Evolutionary conservation across 2,329 filamentous ascomycete genomes (phyloP).

Genomic region (Fusarium xyrophilum): DNA sequence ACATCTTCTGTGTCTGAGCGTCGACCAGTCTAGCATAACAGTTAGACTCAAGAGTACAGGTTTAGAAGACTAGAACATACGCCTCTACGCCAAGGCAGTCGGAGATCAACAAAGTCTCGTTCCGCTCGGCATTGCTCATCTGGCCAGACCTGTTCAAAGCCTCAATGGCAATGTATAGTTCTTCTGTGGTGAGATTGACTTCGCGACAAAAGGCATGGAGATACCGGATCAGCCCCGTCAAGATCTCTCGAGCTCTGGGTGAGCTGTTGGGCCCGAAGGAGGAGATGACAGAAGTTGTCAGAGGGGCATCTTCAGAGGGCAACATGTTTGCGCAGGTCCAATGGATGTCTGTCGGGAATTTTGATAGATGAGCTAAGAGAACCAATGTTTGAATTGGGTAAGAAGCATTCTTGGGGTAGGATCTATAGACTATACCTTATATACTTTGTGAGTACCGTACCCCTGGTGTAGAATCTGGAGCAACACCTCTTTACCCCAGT

Average conservation of each 20-base stretch:
- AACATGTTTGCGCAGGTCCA: not conserved
- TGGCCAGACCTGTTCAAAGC: not conserved
- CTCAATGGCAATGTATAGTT: not conserved
- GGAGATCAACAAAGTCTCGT: not conserved
- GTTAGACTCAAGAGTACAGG: not conserved
- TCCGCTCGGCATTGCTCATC: not conserved
- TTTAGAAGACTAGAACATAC: not conserved
- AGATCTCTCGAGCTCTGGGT: not conserved
- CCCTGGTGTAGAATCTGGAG: not conserved
- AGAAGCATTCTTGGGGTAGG: rapidly evolving
- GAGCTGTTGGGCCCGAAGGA: not conserved
- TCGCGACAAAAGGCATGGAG: not conserved
- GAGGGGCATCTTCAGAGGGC: not conserved
- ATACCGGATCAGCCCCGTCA: not conserved
- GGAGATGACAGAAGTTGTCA: not conserved
- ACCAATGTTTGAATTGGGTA: rapidly evolving
- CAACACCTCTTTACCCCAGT: not conserved
- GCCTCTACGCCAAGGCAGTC: not conserved
- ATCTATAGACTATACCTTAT: not conserved
- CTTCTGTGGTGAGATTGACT: not conserved
- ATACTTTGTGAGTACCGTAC: not conserved
- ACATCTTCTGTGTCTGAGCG: not conserved
- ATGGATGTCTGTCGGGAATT: rapidly evolving
- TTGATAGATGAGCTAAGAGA: rapidly evolving
- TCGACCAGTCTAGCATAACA: not conserved